Evolutionary conservation across 1,284 basidiomycete species (phyloP).

Genomic region (Bjerkandera adusta): DNA sequence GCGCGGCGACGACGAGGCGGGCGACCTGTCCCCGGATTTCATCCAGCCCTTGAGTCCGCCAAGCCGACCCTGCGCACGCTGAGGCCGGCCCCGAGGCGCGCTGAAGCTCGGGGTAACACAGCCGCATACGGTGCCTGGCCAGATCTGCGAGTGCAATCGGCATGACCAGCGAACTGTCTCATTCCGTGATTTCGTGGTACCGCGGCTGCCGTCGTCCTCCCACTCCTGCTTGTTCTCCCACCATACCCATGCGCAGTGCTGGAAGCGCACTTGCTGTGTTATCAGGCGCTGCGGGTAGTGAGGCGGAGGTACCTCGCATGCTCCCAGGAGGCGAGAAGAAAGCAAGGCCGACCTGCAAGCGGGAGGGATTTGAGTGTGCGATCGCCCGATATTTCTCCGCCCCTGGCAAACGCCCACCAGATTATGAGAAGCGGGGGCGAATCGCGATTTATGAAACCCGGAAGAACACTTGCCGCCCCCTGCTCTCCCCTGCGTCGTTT

Average conservation of each 20-base stretch:
- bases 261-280: constrained; percentile 5
- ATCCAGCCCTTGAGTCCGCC: constrained; percentile 1
- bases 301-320: constrained; percentile 5
- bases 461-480: too few relatives aligned
- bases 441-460: too few relatives aligned
- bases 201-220: neutral
- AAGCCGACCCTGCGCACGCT: neutral
- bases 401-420: too few relatives aligned
- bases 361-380: constrained; percentile 10
- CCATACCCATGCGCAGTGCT: neutral
- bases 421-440: too few relatives aligned
- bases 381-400: constrained; percentile 10
- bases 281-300: neutral
- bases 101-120: neutral
- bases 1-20: neutral
- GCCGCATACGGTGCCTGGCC: neutral
- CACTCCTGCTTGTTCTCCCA: neutral
- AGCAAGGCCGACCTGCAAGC: neutral
- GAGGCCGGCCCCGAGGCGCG: too few relatives aligned
- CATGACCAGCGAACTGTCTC: neutral
- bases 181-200: neutral
- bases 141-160: neutral
- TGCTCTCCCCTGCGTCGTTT: too few relatives aligned
- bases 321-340: neutral
- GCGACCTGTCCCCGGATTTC: constrained; percentile 2